These are phyloP conservation scores for Kentomonas sorsogonicus DNA, from an alignment of 208 protist genomes.

Conservation along the genomic window DNA sequence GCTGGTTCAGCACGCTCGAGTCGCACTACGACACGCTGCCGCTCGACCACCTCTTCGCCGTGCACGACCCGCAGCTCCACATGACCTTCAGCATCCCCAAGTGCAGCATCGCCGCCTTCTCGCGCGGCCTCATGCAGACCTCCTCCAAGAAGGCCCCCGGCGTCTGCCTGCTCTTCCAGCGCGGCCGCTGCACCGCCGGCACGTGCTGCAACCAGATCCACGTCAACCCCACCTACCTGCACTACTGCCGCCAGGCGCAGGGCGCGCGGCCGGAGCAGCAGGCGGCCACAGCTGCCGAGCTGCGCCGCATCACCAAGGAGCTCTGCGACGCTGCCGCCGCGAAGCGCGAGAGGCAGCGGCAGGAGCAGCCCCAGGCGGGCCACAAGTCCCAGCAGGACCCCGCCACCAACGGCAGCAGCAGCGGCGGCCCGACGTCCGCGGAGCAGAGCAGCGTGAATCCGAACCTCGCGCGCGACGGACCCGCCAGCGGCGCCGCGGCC, in stretches of 20 bases:
- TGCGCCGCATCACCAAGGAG: not conserved
- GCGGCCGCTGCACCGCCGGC: slow-evolving; percentile 68
- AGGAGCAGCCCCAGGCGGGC: slow-evolving; percentile 13
- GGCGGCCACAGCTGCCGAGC: slow-evolving; percentile 8
- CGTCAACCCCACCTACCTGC: slow-evolving; percentile 55
- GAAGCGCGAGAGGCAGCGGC: slow-evolving; percentile 20
- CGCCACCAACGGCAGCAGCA: not conserved
- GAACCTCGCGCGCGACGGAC: too few relatives aligned
- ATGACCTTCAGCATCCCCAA: slow-evolving; percentile 54
- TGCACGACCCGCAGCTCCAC: slow-evolving; percentile 79
- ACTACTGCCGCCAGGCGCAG: slow-evolving; percentile 17
- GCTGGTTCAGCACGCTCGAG: slow-evolving; percentile 69
- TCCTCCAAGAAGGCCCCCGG: slow-evolving; percentile 65
- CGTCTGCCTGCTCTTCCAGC: slow-evolving; percentile 83
- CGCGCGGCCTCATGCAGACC: slow-evolving; percentile 78
- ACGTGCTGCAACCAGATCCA: slow-evolving; percentile 87
- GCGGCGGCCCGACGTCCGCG: not conserved
- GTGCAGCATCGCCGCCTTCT: slow-evolving; percentile 59
- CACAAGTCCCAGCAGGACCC: not conserved
- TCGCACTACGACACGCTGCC: slow-evolving; percentile 39
- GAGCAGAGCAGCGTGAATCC: too few relatives aligned
- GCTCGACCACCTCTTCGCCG: slow-evolving; percentile 48
- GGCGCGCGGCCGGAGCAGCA: slow-evolving; percentile 13
- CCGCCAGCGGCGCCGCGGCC: too few relatives aligned
- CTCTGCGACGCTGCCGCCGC: slow-evolving; percentile 8